phyloP scores from a whole-genome alignment of 2,329 filamentous ascomycete species.

The Macrophomina pseudophaseolina region DNA sequence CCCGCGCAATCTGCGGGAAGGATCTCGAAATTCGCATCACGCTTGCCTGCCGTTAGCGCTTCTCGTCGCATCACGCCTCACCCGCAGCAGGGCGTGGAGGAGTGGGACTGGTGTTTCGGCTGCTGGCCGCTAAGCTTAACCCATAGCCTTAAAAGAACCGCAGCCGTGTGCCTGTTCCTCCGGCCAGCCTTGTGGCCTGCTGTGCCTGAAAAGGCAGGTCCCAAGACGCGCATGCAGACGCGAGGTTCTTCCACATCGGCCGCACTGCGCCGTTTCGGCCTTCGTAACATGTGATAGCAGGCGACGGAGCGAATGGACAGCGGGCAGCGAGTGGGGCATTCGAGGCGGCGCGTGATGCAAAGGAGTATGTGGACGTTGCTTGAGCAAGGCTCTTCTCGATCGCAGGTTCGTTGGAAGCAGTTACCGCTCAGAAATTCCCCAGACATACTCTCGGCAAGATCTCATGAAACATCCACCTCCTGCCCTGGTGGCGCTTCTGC shows the following conservation, averaged over 20 bases:
- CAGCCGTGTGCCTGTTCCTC: not conserved
- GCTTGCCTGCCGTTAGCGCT: not conserved
- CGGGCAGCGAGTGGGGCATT: too few relatives aligned
- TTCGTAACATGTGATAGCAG: not conserved
- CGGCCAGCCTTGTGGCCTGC: not conserved
- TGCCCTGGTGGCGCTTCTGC: too few relatives aligned
- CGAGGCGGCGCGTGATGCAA: not conserved
- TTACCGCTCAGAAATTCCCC: too few relatives aligned
- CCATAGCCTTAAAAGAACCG: not conserved
- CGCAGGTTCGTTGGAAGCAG: too few relatives aligned
- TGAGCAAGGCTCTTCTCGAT: too few relatives aligned
- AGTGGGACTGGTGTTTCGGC: not conserved
- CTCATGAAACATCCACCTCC: too few relatives aligned
- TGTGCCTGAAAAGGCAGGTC: slow-evolving; percentile 9
- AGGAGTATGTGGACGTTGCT: not conserved
- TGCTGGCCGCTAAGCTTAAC: slow-evolving; percentile 1
- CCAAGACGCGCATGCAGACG: not conserved
- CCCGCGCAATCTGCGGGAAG: slow-evolving; percentile 1
- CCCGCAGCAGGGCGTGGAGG: not conserved
- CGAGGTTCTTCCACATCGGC: not conserved
- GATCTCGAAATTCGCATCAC: not conserved
- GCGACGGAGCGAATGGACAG: not conserved
- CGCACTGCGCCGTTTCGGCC: not conserved
- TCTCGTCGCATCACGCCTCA: slow-evolving; percentile 5
- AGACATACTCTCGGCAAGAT: too few relatives aligned